Evolutionary conservation across 1,139 yeast genomes (phyloP), one percentile per base, ranked within the genome.

Genomic region (Hyphopichia pseudoburtonii): DNA sequence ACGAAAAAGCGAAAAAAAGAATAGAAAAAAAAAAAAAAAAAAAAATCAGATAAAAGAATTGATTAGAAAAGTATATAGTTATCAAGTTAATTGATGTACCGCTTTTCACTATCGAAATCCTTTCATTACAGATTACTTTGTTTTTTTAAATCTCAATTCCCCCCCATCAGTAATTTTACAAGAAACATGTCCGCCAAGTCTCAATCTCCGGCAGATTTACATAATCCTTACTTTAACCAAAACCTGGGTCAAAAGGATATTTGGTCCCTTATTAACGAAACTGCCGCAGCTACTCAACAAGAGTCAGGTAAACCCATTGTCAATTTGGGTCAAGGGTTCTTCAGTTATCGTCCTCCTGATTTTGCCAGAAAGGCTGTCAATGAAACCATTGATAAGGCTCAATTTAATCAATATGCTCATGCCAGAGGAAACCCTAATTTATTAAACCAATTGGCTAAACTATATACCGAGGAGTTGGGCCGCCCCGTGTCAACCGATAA

Each of bases 261-360:
- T 32, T 92, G 98, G 98, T 76, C 94, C 10, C 69, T 92, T 47
- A 86, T 94, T 62, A 92, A 92, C 56, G 97, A 90, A 54, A 84
- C 97, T 2, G 97, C 97, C 1, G 96, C 96, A 3, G 76, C 78
- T 5, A 87, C 95, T 11, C 80, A 78, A 37, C 64, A 62, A 31
- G 78, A 76, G 39, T 65, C 79, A 22, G 88, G 88, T 14, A 72
- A 82, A 47, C 84, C 87, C 33, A 80, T 90, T 39, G 82, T 83
- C 47, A 92, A 92, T 52, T 74, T 92, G 43, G 98, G 98, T 27
- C 98, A 92, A 61, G 98, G 98, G 1, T 92, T 92, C 63, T 92
- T 92, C 70, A 87, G 96, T 2, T 92, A 90, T 59, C 78, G 89
- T 28, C 97, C 97, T 2, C 98, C 98, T 1, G 78, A 78, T 16